Base-by-base conservation (phyloP, 768 basidiomycete genomes). In the Boletus reticuloceps region DNA sequence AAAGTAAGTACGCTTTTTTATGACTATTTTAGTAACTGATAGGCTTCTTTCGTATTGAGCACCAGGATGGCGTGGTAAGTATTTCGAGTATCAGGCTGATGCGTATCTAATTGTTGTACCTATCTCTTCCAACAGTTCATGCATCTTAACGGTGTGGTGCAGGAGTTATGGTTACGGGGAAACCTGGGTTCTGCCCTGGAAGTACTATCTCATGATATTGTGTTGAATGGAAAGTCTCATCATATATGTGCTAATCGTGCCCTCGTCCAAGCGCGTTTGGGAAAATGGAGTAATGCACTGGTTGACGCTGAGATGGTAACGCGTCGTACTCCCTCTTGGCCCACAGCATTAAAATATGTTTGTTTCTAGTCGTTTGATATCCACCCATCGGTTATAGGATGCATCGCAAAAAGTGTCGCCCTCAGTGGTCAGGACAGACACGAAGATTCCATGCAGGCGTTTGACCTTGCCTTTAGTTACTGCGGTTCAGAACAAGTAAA, bases 371-470 rank as follows among this genome's bases (percentile, higher is more conserved):
- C 61, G 20, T 31, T 62, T 6, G 25, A 38, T 32, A 16, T 50
- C 17, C 61, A 54, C 1, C 44, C 53, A 1, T 63, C 61, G 4
- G 54, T 55, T 25, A 51, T 63, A 38, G 62, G 61, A 25, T 59
- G 22, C 34, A 63, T 63, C 7, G 58, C 57, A 1, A 63, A 49
- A 44, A 59, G 58, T 40, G 9, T 59, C 5, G 62, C 58, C 17
- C 49, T 63, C 10, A 14, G 47, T 38, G 56, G 58, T 31, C 61
- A 54, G 17, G 49, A 39, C 7, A 48, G 22, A 51, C 49, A 59
- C 4, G 61, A 55, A 29, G 51, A 63, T 39, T 51, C 57, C 1
- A 59, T 63, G 51, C 57, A 59, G 20, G 62, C 54, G 7, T 59
- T 63, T 42, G 62, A 63, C 32, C 51, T 63, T 45, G 51, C 48